These are phyloP conservation scores for Centrapalus pauciflorus DNA, from an alignment of 129 eudicot genomes.

Conservation along the genomic window DNA sequence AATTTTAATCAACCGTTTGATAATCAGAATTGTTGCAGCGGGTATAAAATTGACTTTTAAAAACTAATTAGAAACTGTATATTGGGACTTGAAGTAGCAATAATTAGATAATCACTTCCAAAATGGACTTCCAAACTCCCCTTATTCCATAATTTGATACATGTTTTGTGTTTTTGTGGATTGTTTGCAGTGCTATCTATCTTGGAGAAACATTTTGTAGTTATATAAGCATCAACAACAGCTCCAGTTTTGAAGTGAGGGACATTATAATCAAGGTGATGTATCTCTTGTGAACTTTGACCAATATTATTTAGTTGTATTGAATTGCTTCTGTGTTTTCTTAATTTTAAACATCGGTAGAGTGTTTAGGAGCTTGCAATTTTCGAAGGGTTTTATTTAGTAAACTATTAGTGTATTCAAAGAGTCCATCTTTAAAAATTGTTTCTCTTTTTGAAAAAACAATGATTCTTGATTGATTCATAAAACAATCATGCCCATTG, in stretches of 20 bases:
- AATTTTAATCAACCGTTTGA: not conserved
- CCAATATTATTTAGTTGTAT: not conserved
- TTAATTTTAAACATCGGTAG: constrained; percentile 7
- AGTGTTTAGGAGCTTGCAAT: constrained; percentile 8
- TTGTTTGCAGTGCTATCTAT: constrained; percentile 74
- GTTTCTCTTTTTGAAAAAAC: not conserved
- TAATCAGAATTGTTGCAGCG: not conserved
- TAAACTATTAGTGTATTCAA: not conserved
- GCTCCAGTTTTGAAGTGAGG: constrained; percentile 81
- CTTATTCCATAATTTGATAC: not conserved
- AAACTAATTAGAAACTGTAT: too few species aligned
- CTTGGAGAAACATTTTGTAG: constrained; percentile 98
- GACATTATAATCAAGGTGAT: constrained; percentile 74
- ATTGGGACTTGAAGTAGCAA: not conserved
- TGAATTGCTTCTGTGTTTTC: constrained; percentile 4
- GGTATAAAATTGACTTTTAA: not conserved
- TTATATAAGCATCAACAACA: constrained; percentile 90
- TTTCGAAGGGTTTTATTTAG: not conserved
- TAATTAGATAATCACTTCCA: not conserved
- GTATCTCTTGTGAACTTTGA: not conserved
- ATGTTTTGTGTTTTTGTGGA: not conserved
- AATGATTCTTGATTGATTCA: constrained; percentile 10
- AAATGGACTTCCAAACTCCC: not conserved
- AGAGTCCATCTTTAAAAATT: not conserved
- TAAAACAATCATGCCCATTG: not conserved